These are phyloP conservation scores for Turritis glabra DNA, from an alignment of 345 rosid species.

Conservation along the genomic window DNA sequence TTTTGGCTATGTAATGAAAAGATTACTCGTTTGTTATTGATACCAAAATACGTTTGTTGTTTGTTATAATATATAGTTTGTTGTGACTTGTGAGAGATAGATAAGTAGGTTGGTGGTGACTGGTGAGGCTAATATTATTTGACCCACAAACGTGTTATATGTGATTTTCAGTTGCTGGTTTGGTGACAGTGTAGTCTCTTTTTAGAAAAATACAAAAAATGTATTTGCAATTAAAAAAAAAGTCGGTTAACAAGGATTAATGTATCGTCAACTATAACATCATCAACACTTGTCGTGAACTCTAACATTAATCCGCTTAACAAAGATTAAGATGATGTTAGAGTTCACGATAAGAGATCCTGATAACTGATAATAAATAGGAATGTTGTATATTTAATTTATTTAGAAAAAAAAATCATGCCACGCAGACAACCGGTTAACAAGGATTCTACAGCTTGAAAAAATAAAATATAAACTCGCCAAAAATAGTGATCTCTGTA, in stretches of 20 bases:
- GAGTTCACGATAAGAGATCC: too few species aligned
- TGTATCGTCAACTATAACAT: too few species aligned
- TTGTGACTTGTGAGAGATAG: neutral
- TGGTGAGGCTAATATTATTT: neutral
- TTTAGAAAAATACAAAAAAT: neutral
- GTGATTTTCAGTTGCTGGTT: constrained; percentile 29
- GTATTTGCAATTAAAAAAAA: too few species aligned
- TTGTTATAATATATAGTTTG: constrained; percentile 21
- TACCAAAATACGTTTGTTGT: neutral
- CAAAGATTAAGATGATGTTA: too few species aligned
- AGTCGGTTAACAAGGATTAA: too few species aligned
- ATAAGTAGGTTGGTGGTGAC: constrained; percentile 31
- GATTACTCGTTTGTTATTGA: constrained; percentile 6
- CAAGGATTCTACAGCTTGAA: too few species aligned
- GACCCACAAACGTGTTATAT: constrained; percentile 23
- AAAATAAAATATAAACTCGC: neutral
- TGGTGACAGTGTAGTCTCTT: constrained; percentile 16
- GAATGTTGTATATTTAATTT: too few species aligned
- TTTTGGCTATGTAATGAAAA: neutral
- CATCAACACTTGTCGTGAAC: too few species aligned
- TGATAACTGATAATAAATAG: too few species aligned
- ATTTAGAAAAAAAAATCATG: too few species aligned
- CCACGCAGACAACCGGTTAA: too few species aligned
- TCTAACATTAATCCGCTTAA: too few species aligned
- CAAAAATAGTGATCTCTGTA: constrained; percentile 20